phyloP scores from a whole-genome alignment of 208 protist genomes.

The Strigomonas galati region DNA sequence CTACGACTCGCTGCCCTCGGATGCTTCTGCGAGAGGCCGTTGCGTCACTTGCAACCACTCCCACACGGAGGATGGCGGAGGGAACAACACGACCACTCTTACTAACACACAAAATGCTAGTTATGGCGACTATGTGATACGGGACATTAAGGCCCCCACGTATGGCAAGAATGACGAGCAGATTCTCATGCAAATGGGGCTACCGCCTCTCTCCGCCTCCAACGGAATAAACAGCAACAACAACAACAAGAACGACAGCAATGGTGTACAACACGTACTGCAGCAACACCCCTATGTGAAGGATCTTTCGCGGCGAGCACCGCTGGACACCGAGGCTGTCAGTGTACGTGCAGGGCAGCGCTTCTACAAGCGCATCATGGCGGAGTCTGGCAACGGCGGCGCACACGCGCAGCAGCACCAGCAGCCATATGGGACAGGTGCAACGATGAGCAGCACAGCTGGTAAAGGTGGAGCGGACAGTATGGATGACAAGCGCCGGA shows the following conservation, averaged over 20 bases:
- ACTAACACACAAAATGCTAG: no score
- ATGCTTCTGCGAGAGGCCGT: neutral
- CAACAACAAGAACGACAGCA: neutral
- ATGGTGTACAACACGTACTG: neutral
- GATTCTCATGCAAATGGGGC: neutral
- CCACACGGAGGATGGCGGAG: no score
- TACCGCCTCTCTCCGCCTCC: neutral
- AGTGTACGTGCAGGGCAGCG: neutral
- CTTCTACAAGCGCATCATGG: conserved; percentile 2
- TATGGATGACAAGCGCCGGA: neutral
- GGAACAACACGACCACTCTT: no score
- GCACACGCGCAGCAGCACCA: neutral
- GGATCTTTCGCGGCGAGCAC: neutral
- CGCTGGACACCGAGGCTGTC: conserved; percentile 9
- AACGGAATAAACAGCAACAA: no score
- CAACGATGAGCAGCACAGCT: neutral
- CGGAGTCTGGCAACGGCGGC: neutral
- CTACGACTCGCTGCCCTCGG: neutral
- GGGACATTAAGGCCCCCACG: conserved; percentile 9
- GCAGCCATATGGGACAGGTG: neutral
- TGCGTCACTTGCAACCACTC: neutral
- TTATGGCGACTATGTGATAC: neutral
- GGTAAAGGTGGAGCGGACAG: neutral
- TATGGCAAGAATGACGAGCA: conserved; percentile 1
- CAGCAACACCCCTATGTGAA: neutral